Conservation (phyloP, 2,329 filamentous ascomycete genomes). For the Plenodomus tracheiphilus region DNA sequence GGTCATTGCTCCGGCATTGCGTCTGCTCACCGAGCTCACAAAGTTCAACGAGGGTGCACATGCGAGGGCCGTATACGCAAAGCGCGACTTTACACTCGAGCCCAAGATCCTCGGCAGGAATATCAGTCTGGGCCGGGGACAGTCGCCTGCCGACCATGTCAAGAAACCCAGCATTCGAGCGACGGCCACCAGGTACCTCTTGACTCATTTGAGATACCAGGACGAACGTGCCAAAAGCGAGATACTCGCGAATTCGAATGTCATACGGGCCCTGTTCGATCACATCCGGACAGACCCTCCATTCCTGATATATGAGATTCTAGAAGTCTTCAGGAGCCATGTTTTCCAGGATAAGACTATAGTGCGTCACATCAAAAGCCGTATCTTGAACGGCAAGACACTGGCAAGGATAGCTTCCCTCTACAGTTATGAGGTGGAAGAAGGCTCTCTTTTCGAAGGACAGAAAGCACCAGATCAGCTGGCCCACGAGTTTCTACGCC, state of each 20-base stretch:
- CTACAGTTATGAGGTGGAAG: slow-evolving; percentile 46
- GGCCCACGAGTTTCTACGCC: slow-evolving; percentile 74
- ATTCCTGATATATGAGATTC: slow-evolving; percentile 72
- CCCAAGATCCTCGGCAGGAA: slow-evolving; percentile 75
- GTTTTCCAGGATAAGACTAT: slow-evolving; percentile 77
- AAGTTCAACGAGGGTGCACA: slow-evolving; percentile 82
- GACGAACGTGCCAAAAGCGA: slow-evolving; percentile 78
- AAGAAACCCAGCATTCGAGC: slow-evolving; percentile 79
- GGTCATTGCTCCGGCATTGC: slow-evolving; percentile 84
- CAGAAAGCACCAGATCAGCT: slow-evolving; percentile 65
- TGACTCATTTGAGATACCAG: slow-evolving; percentile 78
- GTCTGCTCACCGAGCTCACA: slow-evolving; percentile 83
- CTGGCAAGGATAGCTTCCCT: slow-evolving; percentile 64
- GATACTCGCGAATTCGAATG: slow-evolving; percentile 73
- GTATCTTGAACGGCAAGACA: slow-evolving; percentile 73
- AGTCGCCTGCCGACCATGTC: slow-evolving; percentile 61
- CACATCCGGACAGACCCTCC: slow-evolving; percentile 78
- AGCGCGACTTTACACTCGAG: slow-evolving; percentile 74
- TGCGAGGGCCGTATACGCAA: slow-evolving; percentile 76
- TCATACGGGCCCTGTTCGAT: slow-evolving; percentile 72
- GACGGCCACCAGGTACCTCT: slow-evolving; percentile 78
- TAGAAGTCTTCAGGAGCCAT: slow-evolving; percentile 69
- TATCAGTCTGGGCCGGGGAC: slow-evolving; percentile 66
- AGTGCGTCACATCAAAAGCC: slow-evolving; percentile 72
- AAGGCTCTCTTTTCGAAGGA: slow-evolving; percentile 51